Evolutionary conservation across 2,329 filamentous ascomycete species (phyloP).

Genomic region (Sphaerulina vaccinii): DNA sequence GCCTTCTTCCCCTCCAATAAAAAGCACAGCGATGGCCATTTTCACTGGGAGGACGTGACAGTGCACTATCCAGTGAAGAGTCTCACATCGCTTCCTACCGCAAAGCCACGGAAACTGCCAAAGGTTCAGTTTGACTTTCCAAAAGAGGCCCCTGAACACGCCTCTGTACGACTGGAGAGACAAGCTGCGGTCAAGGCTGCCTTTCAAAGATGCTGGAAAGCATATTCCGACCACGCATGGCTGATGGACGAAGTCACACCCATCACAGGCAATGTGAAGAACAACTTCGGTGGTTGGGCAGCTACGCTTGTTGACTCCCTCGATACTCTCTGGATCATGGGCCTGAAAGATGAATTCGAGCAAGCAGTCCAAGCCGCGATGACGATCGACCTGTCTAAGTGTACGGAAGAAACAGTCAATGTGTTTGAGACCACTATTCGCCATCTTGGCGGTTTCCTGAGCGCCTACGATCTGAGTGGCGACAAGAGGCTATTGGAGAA

Average conservation of each 20-base stretch:
- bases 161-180: constrained; percentile 36
- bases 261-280: constrained; percentile 41
- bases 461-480: constrained; percentile 39
- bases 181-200: constrained; percentile 42
- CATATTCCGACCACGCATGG: constrained; percentile 48
- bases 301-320: constrained; percentile 42
- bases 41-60: constrained; percentile 44
- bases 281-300: constrained; percentile 50
- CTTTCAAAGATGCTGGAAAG: constrained; percentile 47
- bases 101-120: constrained; percentile 40
- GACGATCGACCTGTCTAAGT: constrained; percentile 44
- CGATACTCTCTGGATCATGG: constrained; percentile 25
- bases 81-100: constrained; percentile 41
- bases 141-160: constrained; percentile 36
- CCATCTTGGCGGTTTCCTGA: constrained; percentile 40
- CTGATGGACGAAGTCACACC: constrained; percentile 50
- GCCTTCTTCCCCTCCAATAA: constrained; percentile 19
- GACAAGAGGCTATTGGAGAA: constrained; percentile 39
- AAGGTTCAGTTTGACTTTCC: constrained; percentile 45
- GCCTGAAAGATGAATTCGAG: constrained; percentile 47
- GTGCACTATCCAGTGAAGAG: constrained; percentile 42
- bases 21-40: constrained; percentile 23
- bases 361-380: constrained; percentile 46
- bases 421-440: constrained; percentile 53
- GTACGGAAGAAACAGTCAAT: constrained; percentile 43